These are phyloP conservation scores for Aureobasidium pullulans DNA, from an alignment of 2,329 filamentous ascomycete genomes.

Conservation along the genomic window DNA sequence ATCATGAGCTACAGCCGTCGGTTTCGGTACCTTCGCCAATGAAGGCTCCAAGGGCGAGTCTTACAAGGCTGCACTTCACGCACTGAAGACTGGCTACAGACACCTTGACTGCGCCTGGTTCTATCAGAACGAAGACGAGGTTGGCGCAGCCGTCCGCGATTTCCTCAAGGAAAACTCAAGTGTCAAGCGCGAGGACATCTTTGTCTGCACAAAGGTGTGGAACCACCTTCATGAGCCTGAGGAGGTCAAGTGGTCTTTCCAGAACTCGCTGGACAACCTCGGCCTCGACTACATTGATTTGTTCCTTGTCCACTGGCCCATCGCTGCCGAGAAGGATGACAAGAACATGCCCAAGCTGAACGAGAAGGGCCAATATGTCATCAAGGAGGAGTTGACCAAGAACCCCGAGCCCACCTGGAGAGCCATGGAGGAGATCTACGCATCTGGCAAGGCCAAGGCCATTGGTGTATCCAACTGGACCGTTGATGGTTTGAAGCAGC, in stretches of 20 bases:
- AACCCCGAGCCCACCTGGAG: constrained; percentile 58
- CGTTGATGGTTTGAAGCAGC: constrained; percentile 33
- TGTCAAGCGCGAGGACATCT: constrained; percentile 44
- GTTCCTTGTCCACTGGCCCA: constrained; percentile 37
- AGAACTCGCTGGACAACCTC: constrained; percentile 28
- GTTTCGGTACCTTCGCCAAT: constrained; percentile 61
- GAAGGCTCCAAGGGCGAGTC: constrained; percentile 55
- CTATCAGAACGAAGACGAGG: constrained; percentile 48
- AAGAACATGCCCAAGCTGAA: constrained; percentile 42
- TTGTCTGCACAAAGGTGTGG: constrained; percentile 48
- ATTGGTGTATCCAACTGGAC: constrained; percentile 50
- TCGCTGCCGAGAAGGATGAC: constrained; percentile 44
- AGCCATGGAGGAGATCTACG: constrained; percentile 53
- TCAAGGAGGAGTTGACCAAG: constrained; percentile 57
- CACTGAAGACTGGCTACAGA: constrained; percentile 45
- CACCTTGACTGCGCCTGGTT: constrained; percentile 51
- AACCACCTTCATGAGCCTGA: constrained; percentile 42
- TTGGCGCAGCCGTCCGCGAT: constrained; percentile 46
- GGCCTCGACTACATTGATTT: constrained; percentile 29
- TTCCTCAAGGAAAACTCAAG: constrained; percentile 43
- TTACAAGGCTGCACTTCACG: constrained; percentile 46
- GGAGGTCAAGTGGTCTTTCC: constrained; percentile 29
- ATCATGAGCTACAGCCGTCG: constrained; percentile 36
- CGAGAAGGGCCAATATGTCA: constrained; percentile 51
- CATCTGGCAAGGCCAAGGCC: constrained; percentile 46